Conservation (phyloP, 2,329 filamentous ascomycete genomes). For the Colletotrichum karsti region DNA sequence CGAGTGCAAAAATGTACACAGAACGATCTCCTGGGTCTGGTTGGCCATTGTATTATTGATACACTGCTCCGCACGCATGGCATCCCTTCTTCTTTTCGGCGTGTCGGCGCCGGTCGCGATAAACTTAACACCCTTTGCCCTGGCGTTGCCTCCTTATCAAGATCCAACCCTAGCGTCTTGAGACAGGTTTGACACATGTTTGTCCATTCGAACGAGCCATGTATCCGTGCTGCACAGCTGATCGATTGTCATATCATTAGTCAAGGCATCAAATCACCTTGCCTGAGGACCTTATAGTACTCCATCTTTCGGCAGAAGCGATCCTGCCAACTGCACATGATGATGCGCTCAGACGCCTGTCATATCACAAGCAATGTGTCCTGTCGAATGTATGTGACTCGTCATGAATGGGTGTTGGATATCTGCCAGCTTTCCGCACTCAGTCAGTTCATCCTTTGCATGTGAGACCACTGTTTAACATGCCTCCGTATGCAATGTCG, state of each 20-base stretch:
- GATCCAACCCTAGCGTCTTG: not conserved
- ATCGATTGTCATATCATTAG: not conserved
- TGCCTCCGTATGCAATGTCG: not conserved
- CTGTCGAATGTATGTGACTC: not conserved
- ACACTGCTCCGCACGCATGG: too few relatives aligned
- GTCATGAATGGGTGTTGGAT: not conserved
- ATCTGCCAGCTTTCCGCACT: not conserved
- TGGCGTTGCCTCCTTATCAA: not conserved
- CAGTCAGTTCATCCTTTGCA: not conserved
- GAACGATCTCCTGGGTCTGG: too few relatives aligned
- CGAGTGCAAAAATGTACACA: too few relatives aligned
- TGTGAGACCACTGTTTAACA: not conserved
- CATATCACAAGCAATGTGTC: constrained; percentile 3
- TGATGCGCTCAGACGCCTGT: constrained; percentile 7
- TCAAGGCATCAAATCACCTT: not conserved
- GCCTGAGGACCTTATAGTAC: not conserved
- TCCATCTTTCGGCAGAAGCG: constrained; percentile 5
- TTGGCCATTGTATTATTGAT: too few relatives aligned
- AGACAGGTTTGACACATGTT: constrained; percentile 4
- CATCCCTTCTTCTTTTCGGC: not conserved
- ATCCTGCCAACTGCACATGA: constrained; percentile 4
- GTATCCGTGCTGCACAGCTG: too few relatives aligned
- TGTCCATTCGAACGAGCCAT: not conserved
- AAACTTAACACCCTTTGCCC: not conserved
- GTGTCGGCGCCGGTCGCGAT: not conserved